These are phyloP conservation scores for Schwanniomyces sp. DNA, from an alignment of 805 yeast species.

Conservation along the genomic window DNA sequence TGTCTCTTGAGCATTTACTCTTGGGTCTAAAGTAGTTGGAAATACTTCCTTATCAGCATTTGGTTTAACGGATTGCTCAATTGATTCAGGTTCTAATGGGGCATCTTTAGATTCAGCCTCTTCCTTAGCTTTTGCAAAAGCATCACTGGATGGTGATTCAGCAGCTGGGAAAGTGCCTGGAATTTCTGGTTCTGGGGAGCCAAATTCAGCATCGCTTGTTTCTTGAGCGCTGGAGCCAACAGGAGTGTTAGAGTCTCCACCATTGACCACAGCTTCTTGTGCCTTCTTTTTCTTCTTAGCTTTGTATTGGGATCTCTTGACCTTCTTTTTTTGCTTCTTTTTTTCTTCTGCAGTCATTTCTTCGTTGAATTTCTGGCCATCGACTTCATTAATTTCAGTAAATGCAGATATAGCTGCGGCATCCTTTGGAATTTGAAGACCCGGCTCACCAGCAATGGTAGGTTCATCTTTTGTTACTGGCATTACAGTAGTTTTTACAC, in stretches of 20 bases:
- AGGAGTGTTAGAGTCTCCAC: constrained; percentile 13
- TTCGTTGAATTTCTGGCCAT: constrained; percentile 51
- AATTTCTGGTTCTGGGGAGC: constrained; percentile 20
- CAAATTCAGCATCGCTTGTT: background rate
- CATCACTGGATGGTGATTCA: constrained; percentile 2
- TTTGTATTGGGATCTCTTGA: constrained; percentile 42
- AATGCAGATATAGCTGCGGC: constrained; percentile 69
- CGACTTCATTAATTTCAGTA: constrained; percentile 51
- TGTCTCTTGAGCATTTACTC: constrained; percentile 5
- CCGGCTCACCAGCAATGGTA: constrained; percentile 65
- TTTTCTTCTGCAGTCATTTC: constrained; percentile 30
- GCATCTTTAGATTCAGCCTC: constrained; percentile 13
- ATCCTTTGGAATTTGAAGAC: constrained; percentile 64
- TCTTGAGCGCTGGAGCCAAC: background rate
- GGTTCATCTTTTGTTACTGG: constrained; percentile 33
- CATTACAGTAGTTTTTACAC: constrained; percentile 35
- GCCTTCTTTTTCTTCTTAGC: constrained; percentile 40
- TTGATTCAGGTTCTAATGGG: background rate
- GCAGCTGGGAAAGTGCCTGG: background rate
- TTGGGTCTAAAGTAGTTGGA: constrained; percentile 7
- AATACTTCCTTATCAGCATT: constrained; percentile 2
- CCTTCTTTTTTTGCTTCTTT: constrained; percentile 45
- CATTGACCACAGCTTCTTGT: constrained; percentile 12
- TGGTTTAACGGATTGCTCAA: too few relatives aligned
- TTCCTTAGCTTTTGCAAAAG: constrained; percentile 2